phyloP scores from a whole-genome alignment of 1,284 basidiomycete species.

The Agroathelia rolfsii region DNA sequence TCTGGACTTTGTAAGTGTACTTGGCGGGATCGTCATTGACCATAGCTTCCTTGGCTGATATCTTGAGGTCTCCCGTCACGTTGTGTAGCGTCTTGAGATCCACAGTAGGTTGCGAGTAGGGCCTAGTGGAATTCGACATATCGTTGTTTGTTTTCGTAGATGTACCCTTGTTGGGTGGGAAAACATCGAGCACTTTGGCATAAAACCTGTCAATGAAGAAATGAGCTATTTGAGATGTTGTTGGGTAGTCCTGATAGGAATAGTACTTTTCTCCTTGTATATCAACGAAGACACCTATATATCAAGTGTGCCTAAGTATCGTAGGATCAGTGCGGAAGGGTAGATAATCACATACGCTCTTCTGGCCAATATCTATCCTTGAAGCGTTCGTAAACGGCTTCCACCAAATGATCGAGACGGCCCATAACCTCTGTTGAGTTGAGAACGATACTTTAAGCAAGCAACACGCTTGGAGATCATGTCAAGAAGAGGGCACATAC shows the following conservation, averaged over 20 bases:
- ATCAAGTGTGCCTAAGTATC: slow-evolving; percentile 12
- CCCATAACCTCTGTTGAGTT: slow-evolving; percentile 78
- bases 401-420: slow-evolving; percentile 88
- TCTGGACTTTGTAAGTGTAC: slow-evolving; percentile 85
- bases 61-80: slow-evolving; percentile 72
- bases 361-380: slow-evolving; percentile 88
- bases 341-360: slow-evolving; percentile 58
- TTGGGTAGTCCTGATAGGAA: slow-evolving; percentile 20
- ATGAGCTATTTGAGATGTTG: slow-evolving; percentile 17
- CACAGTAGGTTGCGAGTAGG: slow-evolving; percentile 22
- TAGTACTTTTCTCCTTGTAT: slow-evolving; percentile 69
- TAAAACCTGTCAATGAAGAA: slow-evolving; percentile 47
- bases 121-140: slow-evolving; percentile 31
- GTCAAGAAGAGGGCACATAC: slow-evolving; percentile 44
- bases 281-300: slow-evolving; percentile 73
- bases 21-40: slow-evolving; percentile 68
- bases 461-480: slow-evolving; percentile 11
- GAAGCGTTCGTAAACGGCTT: slow-evolving; percentile 91
- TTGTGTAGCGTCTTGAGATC: slow-evolving; percentile 47
- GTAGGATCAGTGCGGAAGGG: slow-evolving; percentile 8
- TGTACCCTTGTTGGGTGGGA: slow-evolving; percentile 50
- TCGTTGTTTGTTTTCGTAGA: too few relatives aligned
- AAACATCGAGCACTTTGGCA: slow-evolving; percentile 66
- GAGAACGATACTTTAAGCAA: slow-evolving; percentile 11
- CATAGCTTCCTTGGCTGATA: slow-evolving; percentile 63